A percentile compares a stretch with the other conserved stretches of the same genome.
These are phyloP conservation scores for Diaporthe batatas DNA, from an alignment of 2,329 filamentous ascomycete species.

Conservation along the genomic window DNA sequence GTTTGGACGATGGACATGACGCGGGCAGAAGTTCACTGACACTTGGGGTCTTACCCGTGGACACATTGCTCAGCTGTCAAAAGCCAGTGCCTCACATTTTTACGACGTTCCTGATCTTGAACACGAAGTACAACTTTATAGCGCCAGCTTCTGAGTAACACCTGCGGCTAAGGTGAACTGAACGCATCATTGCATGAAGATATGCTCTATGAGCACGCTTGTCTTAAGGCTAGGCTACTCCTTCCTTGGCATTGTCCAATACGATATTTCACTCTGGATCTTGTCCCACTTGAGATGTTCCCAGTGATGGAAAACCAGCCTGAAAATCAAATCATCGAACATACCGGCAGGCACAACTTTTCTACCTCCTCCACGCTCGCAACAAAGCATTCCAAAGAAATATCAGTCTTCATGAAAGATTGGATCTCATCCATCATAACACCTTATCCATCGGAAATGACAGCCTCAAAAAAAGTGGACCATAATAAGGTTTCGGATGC, in stretches of 20 bases:
- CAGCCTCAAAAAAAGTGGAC: background rate
- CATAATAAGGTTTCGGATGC: constrained; percentile 8
- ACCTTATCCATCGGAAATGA: background rate
- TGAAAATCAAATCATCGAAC: too few species aligned
- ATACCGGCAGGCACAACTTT: too few species aligned
- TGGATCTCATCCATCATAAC: background rate
- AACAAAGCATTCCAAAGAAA: too few species aligned
- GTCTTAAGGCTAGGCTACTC: too few species aligned
- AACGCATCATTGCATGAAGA: background rate
- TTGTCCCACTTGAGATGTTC: too few species aligned
- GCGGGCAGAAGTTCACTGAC: background rate
- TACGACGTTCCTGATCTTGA: background rate
- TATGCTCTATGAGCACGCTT: background rate
- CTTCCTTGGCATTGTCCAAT: background rate
- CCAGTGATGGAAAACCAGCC: too few species aligned
- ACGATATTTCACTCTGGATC: too few species aligned
- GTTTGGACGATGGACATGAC: too few species aligned
- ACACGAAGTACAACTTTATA: background rate
- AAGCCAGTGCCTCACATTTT: background rate
- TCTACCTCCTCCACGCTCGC: too few species aligned
- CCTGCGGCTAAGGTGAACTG: background rate
- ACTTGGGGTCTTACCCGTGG: background rate
- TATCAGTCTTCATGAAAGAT: too few species aligned
- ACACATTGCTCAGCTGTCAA: background rate
- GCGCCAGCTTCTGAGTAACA: background rate